Evolutionary conservation across 352 stramenopile species (phyloP), one percentile per base, ranked within the genome.

Genomic region (Phytopythium delawarense): DNA sequence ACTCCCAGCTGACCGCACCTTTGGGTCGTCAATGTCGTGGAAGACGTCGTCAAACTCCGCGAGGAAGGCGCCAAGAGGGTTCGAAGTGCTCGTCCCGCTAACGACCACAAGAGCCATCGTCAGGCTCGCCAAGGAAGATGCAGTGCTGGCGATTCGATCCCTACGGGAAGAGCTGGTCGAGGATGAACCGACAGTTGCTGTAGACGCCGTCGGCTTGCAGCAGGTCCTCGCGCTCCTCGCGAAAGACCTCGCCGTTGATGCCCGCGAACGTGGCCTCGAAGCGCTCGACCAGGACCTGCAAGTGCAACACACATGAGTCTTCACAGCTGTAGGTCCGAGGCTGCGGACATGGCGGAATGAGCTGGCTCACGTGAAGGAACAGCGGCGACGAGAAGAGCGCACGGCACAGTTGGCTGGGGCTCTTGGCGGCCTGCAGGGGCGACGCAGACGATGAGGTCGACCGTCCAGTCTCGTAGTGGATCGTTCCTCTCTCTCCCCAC

Each of bases 191-290:
- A 48, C 78, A 88, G 23, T 74, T 76, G 15, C 82, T 74, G 54
- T 73, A 87, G 30, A 89, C 72, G 21, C 78, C 78, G 16, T 90
- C 84, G 0, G 64, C 67, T 59, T 79, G 72, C 51, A 70, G 84
- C 62, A 94, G 57, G 42, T 87, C 66, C 35, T 91, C 84, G 39
- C 79, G 84, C 56, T 94, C 81, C 16, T 87, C 57, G 48, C 85
- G 88, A 58, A 94, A 94, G 16, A 86, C 50, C 23, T 88, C 81
- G 13, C 66, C 69, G 51, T 89, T 74, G 49, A 81, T 73, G 2
- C 69, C 69, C 32, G 76, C 67, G 59, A 87, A 85, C 16, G 73
- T 71, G 21, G 69, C 66, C 1, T 76, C 79, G 35, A 91, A 81
- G n/a, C 82, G 74, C 59, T 89, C 69, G 4, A 87, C 79, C 39